These are phyloP conservation scores for Globisporangium okanoganense DNA, from an alignment of 352 stramenopile genomes.

Conservation along the genomic window DNA sequence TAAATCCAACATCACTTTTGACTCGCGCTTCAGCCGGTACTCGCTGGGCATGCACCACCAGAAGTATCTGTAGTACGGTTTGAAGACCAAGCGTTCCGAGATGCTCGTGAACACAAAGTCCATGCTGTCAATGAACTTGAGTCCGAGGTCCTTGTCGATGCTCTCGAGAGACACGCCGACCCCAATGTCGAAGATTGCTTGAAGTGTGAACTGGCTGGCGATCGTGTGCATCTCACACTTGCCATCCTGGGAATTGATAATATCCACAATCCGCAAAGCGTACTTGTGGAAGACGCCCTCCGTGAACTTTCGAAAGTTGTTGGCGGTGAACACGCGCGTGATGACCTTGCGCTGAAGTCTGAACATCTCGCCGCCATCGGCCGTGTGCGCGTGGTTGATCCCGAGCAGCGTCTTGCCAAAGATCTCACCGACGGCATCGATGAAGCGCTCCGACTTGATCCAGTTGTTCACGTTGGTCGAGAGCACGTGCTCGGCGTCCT, in stretches of 20 bases:
- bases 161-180: constrained; percentile 37
- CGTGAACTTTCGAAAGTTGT: constrained; percentile 44
- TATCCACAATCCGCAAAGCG: constrained; percentile 21
- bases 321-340: constrained; percentile 82
- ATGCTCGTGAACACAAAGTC: constrained; percentile 48
- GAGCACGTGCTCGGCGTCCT: constrained; percentile 54
- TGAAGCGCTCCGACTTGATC: too few species aligned
- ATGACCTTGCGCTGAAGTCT: constrained; percentile 71
- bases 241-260: constrained; percentile 5
- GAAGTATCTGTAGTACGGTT: constrained; percentile 45
- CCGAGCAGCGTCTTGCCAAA: constrained; percentile 68
- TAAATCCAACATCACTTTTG: too few species aligned
- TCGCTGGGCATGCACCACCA: too few species aligned
- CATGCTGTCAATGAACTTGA: constrained; percentile 41
- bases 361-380: constrained; percentile 55
- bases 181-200: constrained; percentile 51
- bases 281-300: constrained; percentile 45
- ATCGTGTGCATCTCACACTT: constrained; percentile 47
- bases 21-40: too few species aligned
- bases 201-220: constrained; percentile 43
- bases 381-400: constrained; percentile 47
- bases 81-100: constrained; percentile 42
- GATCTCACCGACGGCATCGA: constrained; percentile 35
- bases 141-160: constrained; percentile 24
- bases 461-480: too few species aligned